Conservation (phyloP, 2,329 filamentous ascomycete genomes). For the Thelonectria olida region DNA sequence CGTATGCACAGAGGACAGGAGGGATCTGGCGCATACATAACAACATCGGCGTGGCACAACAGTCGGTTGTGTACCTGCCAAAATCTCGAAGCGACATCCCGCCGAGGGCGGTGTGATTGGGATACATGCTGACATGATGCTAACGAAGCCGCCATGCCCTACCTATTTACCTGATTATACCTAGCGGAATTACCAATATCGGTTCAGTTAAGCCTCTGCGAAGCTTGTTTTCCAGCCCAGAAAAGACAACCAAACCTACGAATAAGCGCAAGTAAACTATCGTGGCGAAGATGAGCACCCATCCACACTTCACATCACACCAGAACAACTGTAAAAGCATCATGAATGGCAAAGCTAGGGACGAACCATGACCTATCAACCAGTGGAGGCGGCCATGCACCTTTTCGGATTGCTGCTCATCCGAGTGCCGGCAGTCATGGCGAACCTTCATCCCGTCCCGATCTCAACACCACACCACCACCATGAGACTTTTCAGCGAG, state of each 20-base stretch:
- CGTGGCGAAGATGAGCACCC: neutral
- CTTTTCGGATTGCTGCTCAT: neutral
- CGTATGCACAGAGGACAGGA: no score
- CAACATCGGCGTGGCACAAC: conserved; percentile 23
- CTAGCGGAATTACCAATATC: conserved; percentile 28
- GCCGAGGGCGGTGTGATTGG: conserved; percentile 33
- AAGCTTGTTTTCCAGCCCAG: conserved; percentile 15
- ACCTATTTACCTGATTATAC: neutral
- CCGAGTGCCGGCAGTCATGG: neutral
- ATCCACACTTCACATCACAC: neutral
- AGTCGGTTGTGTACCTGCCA: conserved; percentile 24
- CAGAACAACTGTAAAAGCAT: neutral
- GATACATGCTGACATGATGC: conserved; percentile 23
- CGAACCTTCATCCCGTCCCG: neutral
- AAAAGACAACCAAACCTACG: neutral
- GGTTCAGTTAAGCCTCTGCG: conserved; percentile 26
- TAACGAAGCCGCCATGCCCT: conserved; percentile 9
- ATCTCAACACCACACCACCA: neutral
- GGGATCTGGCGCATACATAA: conserved; percentile 24
- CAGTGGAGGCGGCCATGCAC: neutral
- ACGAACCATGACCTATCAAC: neutral
- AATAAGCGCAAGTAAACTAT: conserved; percentile 3
- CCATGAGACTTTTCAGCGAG: neutral
- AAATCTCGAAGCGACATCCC: conserved; percentile 25
- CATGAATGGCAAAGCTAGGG: neutral